Percentiles rank a stretch among this genome's conserved stretches.
Conservation (phyloP, 2,329 filamentous ascomycete species). For the Leptographium procerum region DNA sequence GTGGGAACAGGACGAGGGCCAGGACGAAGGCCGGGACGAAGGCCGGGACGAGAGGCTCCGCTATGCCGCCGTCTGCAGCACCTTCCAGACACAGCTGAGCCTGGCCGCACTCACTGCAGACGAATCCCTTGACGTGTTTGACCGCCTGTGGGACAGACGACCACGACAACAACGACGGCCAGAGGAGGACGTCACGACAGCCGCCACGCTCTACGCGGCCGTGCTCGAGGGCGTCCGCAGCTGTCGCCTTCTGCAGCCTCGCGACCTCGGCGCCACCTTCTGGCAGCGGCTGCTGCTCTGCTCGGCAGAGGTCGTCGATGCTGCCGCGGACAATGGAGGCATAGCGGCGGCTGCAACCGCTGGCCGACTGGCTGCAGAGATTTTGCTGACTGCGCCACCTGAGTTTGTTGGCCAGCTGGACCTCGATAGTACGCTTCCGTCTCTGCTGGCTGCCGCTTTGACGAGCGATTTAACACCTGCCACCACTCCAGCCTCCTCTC, state of each 20-base stretch:
- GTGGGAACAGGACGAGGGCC: neutral
- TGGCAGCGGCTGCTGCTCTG: slow-evolving; percentile 6
- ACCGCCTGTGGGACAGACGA: neutral
- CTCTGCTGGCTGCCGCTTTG: neutral
- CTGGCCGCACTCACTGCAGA: slow-evolving; percentile 8
- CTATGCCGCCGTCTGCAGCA: slow-evolving; percentile 4
- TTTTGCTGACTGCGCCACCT: slow-evolving; percentile 6
- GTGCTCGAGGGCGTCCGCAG: slow-evolving; percentile 5
- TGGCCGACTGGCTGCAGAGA: neutral
- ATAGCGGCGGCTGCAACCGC: neutral
- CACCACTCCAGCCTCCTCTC: neutral
- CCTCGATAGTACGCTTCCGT: neutral
- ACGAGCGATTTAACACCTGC: neutral
- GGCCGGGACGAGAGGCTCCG: too few relatives aligned
- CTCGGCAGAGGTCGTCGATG: neutral
- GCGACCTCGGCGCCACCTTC: slow-evolving; percentile 6
- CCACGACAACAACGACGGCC: too few relatives aligned
- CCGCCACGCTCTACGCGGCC: neutral
- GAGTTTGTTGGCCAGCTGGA: neutral
- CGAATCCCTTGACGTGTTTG: slow-evolving; percentile 5
- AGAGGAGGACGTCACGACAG: neutral
- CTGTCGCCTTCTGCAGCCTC: slow-evolving; percentile 5
- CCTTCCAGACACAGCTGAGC: slow-evolving; percentile 9
- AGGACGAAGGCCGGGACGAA: too few relatives aligned
- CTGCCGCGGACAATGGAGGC: neutral